These are phyloP conservation scores for Talinum fruticosum DNA, from an alignment of 148 eudicot species.

Conservation along the genomic window DNA sequence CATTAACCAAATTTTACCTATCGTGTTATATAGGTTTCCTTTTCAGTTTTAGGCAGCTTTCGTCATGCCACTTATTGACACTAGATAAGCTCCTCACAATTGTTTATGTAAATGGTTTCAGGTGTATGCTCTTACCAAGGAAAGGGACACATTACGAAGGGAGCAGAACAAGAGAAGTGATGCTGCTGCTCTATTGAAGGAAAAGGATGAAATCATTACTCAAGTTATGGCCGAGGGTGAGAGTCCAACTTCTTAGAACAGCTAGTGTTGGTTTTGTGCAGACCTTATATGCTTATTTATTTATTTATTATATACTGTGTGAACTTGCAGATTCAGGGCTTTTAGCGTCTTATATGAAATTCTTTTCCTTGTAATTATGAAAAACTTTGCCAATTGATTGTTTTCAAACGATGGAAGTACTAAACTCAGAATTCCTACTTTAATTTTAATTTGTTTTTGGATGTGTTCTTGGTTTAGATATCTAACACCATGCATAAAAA, in stretches of 20 bases:
- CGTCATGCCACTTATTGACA: background rate
- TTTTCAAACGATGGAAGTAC: background rate
- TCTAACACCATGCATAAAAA: background rate
- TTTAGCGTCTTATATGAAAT: background rate
- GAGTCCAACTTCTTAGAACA: slow-evolving; percentile 18
- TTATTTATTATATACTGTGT: background rate
- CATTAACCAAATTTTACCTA: background rate
- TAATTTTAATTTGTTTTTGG: too few relatives aligned
- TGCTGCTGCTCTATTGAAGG: slow-evolving; percentile 97
- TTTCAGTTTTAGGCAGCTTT: background rate
- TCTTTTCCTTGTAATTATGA: background rate
- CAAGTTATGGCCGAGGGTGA: slow-evolving; percentile 99
- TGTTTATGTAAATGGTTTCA: slow-evolving; percentile 20
- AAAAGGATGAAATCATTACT: slow-evolving; percentile 93
- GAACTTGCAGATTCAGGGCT: background rate
- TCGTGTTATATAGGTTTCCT: background rate
- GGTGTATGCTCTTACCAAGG: slow-evolving; percentile 95
- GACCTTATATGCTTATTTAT: background rate
- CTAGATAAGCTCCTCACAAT: background rate
- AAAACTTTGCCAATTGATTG: background rate
- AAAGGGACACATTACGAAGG: slow-evolving; percentile 96
- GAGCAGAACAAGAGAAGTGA: slow-evolving; percentile 94
- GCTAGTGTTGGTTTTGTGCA: slow-evolving; percentile 7
- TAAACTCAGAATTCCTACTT: background rate
- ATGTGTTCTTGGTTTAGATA: too few relatives aligned